Base-by-base conservation (phyloP, 2,329 filamentous ascomycete species). In the Lasiodiplodia sp. region DNA sequence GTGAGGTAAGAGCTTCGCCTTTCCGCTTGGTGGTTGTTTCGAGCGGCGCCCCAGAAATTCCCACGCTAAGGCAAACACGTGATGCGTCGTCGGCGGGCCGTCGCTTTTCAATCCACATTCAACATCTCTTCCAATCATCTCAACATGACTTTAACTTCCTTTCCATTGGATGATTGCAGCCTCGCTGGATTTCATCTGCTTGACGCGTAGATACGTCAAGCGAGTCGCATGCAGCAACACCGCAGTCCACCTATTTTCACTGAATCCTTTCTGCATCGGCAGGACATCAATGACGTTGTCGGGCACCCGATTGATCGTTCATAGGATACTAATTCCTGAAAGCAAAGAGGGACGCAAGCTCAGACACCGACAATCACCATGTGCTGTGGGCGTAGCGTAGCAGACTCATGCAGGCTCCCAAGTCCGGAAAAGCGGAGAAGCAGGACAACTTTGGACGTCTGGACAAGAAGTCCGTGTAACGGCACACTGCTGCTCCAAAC, bases 21-120 rank as follows among this genome's bases (percentile, higher is more conserved):
- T 52, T 11, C 5, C 28, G 44, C 31, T 34, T 37, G 58, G 28
- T 60, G 37, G 14, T 38, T 18, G 57, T 34, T 23, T 10, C 37
- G n/a, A 21, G 44, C 31, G 47, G 28, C 40, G 44, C 44, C 44
- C 62, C 62, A 53, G 62, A 65, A 65, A 65, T 65, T 65, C 62
- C 58, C 34, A 11, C 23, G 63, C 63, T 37, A 66, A 66, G 51
- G 21, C 10, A 7, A 4, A 0, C 63, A 66, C 62, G 62, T 65
- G 62, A 65, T 23, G 40, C n/a, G 47, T 5, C 16, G 31, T 14
- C 14, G n/a, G 44, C 10, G 60, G 18, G 11, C 31, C 47, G 11
- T 28, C 12, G 14, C 11, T 23, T 6, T 23, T 28, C 18, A 28
- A 6, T 18, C 11, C 40, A 10, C 25, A 21, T 6, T 16, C 6